A percentile compares a stretch with the other conserved stretches of the same genome.
These are phyloP conservation scores for Torulaspora indica DNA, from an alignment of 805 yeast genomes.

Conservation along the genomic window DNA sequence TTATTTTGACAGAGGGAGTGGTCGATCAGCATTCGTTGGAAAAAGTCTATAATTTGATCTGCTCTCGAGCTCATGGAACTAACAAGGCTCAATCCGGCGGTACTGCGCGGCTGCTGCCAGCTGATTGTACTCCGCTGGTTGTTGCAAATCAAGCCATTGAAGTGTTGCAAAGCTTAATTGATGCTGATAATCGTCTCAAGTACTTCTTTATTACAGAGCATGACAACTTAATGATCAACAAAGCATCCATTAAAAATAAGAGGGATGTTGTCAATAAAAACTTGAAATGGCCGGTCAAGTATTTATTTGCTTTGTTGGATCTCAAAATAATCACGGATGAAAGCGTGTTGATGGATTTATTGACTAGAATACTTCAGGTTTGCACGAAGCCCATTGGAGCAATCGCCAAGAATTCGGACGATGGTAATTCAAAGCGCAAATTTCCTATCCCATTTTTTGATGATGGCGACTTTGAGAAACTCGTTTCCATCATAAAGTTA, in stretches of 20 bases:
- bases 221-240: conserved; percentile 44
- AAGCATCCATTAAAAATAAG: conserved; percentile 33
- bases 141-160: conserved; percentile 78
- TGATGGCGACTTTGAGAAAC: conserved; percentile 52
- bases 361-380: conserved; percentile 70
- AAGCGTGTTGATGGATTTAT: conserved; percentile 66
- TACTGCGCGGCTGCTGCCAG: conserved; percentile 41
- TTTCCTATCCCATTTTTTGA: conserved; percentile 60
- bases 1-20: conserved; percentile 73
- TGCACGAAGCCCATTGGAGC: conserved; percentile 68
- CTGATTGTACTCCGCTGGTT: conserved; percentile 58
- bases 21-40: conserved; percentile 56
- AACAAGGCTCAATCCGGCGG: conserved; percentile 13
- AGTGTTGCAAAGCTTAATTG: conserved; percentile 64
- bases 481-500: conserved; percentile 64
- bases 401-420: conserved; percentile 43
- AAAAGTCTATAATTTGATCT: conserved; percentile 53
- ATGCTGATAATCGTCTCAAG: conserved; percentile 60
- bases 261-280: conserved; percentile 36
- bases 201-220: conserved; percentile 77
- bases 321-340: conserved; percentile 64
- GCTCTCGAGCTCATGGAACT: conserved; percentile 43
- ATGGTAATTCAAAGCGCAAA: conserved; percentile 28
- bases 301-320: conserved; percentile 57
- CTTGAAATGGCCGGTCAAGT: conserved; percentile 66